Conservation (phyloP, 2,329 filamentous ascomycete genomes). For the Phyllosticta paracitricarpa region DNA sequence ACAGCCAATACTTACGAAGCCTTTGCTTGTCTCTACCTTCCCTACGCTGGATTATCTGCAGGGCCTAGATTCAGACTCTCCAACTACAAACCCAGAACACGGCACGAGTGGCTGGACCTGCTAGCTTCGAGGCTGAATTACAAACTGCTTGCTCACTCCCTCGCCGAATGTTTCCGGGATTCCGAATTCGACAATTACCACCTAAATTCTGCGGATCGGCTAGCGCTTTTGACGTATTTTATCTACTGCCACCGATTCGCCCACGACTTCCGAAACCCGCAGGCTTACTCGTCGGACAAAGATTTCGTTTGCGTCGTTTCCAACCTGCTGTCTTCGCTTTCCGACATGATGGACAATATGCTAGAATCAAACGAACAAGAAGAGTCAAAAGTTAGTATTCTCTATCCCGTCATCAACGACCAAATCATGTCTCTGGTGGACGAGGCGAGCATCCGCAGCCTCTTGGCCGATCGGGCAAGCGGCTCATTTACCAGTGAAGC, state of each 20-base stretch:
- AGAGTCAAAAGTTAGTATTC: not conserved
- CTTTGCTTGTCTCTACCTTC: conserved; percentile 2
- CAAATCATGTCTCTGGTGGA: conserved; percentile 65
- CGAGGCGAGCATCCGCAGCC: conserved; percentile 59
- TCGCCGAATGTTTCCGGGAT: conserved; percentile 21
- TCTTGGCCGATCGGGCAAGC: conserved; percentile 38
- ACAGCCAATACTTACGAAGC: conserved; percentile 3
- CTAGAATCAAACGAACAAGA: not conserved
- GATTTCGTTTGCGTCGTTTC: conserved; percentile 49
- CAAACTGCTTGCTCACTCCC: conserved; percentile 31
- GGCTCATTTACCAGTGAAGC: conserved; percentile 42
- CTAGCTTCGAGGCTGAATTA: conserved; percentile 42
- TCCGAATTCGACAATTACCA: conserved; percentile 19
- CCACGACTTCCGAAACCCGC: conserved; percentile 28
- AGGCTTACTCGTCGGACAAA: conserved; percentile 36
- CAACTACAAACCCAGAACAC: not conserved
- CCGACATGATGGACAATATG: conserved; percentile 39
- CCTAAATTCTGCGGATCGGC: conserved; percentile 28
- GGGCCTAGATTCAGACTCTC: conserved; percentile 7
- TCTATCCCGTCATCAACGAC: conserved; percentile 43
- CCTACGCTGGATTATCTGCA: conserved; percentile 16
- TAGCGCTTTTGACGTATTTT: conserved; percentile 51
- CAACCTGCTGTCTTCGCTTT: conserved; percentile 45
- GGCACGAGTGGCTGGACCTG: conserved; percentile 23
- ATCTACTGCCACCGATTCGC: conserved; percentile 47